These are phyloP conservation scores for Fusarium siculi DNA, from an alignment of 2,329 filamentous ascomycete genomes.

Conservation along the genomic window DNA sequence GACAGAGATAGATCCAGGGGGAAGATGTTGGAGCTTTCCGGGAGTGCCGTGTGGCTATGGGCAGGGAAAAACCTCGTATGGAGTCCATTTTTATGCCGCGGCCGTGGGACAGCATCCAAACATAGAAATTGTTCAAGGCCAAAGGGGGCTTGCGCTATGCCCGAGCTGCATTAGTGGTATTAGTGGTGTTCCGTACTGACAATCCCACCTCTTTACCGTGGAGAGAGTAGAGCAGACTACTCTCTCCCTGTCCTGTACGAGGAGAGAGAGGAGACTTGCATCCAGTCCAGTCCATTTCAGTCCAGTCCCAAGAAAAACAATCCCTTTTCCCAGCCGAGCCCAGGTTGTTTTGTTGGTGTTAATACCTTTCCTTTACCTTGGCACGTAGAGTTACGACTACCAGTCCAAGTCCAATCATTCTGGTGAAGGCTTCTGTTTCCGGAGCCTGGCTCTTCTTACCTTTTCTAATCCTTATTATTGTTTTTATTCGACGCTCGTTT, in stretches of 20 bases:
- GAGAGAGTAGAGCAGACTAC: not conserved
- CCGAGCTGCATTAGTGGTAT: conserved; percentile 22
- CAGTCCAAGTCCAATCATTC: conserved; percentile 33
- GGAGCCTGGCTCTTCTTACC: conserved; percentile 26
- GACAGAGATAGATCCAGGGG: conserved; percentile 15
- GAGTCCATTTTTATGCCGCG: conserved; percentile 37
- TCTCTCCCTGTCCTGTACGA: conserved; percentile 19
- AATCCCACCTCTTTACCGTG: conserved; percentile 17
- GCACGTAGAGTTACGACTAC: conserved; percentile 33
- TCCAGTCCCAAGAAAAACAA: conserved; percentile 44
- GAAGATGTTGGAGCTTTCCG: conserved; percentile 14
- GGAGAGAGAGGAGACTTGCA: conserved; percentile 30
- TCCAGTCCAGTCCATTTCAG: not conserved
- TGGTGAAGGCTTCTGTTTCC: conserved; percentile 37
- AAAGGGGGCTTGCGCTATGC: conserved; percentile 28
- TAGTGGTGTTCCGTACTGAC: conserved; percentile 22
- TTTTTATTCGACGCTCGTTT: conserved; percentile 44
- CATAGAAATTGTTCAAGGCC: conserved; percentile 37
- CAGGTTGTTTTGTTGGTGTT: conserved; percentile 35
- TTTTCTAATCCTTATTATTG: conserved; percentile 19
- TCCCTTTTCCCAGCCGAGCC: conserved; percentile 43
- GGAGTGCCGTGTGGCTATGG: conserved; percentile 42
- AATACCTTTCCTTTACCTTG: conserved; percentile 19
- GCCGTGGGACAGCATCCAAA: conserved; percentile 42
- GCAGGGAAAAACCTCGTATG: conserved; percentile 39